Base-by-base conservation (phyloP, 2,329 filamentous ascomycete species). In the Aspergillus flavus region DNA sequence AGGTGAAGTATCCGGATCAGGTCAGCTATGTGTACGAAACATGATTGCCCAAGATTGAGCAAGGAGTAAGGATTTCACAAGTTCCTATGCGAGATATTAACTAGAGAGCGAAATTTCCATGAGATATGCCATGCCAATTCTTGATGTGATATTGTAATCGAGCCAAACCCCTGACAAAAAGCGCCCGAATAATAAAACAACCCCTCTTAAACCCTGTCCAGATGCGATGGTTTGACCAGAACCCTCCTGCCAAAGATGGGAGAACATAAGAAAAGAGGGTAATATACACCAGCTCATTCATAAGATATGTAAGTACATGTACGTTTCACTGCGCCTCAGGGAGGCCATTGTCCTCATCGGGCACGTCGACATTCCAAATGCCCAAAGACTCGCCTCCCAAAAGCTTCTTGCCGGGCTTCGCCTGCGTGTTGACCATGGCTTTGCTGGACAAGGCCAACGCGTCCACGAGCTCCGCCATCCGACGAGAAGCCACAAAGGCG, bases 391-490 rank as follows among this genome's bases (percentile, higher is more conserved):
- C 77, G 28, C 76, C 77, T 59, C 72, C 71, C 23, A 71, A 62
- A 10, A 73, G 68, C 75, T 78, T 79, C 75, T 81, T 79, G 55
- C 74, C 78, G 65, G 75, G 76, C 68, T 77, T 78, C 66, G 76
- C 73, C n/a, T 71, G 82, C 32, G 86, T 78, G 52, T 82, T 79
- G 61, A 89, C 75, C 79, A 91, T 86, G 2, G 89, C 88, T 77
- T 92, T 91, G 77, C 91, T 93, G 61, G 89, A 90, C 58, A 87
- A 83, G 1, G 94, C 93, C 74, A 98, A 89, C 12, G 86, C 86
- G 72, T 91, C 87, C 14, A 94, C 86, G 46, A 95, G 81, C 79
- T 94, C 91, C 71, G 86, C 86, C 87, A 94, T 90, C 54, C 90
- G 86, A 36, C 85, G 84, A 3, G 87, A 85, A 60, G 85, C 83